Evolutionary conservation across 768 basidiomycete genomes (phyloP).

Genomic region (Boletus coccyginus): DNA sequence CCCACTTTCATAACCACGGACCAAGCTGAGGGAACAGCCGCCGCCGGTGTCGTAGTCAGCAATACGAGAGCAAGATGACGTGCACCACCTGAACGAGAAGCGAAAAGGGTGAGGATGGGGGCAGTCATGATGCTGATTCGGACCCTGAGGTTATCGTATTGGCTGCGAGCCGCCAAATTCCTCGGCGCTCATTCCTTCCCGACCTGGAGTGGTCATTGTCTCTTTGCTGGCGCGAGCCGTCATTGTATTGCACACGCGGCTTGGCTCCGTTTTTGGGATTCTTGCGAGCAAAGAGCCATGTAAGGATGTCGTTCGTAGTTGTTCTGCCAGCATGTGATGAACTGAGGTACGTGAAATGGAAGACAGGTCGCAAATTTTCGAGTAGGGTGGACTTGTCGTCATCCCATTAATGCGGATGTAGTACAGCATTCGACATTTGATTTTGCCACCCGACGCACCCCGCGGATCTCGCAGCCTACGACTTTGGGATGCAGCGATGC

Average conservation of each 20-base stretch:
- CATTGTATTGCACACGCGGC: neutral
- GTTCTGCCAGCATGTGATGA: conserved; percentile 3
- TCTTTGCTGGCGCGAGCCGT: conserved; percentile 1
- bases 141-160: conserved; percentile 10
- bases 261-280: conserved; percentile 12
- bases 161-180: conserved; percentile 3
- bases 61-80: neutral
- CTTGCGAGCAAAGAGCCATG: conserved; percentile 5
- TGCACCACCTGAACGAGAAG: neutral
- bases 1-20: neutral
- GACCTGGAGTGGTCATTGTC: conserved; percentile 7
- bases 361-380: conserved; percentile 3
- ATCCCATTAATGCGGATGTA: conserved; percentile 5
- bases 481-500: conserved; percentile 8
- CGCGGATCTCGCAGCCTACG: conserved; percentile 18
- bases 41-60: neutral
- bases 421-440: conserved; percentile 14
- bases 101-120: neutral
- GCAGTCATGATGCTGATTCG: conserved; percentile 7
- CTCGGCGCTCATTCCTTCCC: conserved; percentile 18
- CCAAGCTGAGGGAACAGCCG: neutral
- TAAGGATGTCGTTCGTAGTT: neutral
- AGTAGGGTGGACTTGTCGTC: conserved; percentile 1
- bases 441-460: conserved; percentile 3
- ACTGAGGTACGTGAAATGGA: conserved; percentile 16